phyloP scores from a whole-genome alignment of 2,329 filamentous ascomycete genomes.

The Colletotrichum sp. region DNA sequence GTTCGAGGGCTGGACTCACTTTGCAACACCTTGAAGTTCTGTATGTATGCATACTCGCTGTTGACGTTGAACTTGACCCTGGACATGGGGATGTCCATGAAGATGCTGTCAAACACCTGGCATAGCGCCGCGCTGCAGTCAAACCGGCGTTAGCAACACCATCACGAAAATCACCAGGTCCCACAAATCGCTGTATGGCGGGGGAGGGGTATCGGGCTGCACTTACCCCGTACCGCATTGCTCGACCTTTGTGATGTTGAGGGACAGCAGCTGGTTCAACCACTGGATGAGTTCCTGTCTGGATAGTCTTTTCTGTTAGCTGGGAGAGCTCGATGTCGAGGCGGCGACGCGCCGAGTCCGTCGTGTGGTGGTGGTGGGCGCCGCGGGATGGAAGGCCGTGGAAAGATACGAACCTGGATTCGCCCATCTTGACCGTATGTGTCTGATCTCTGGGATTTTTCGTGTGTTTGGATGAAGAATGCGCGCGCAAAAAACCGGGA shows the following conservation, averaged over 20 bases:
- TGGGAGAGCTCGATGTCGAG: neutral
- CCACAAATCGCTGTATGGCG: conserved; percentile 21
- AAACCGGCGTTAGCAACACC: conserved; percentile 25
- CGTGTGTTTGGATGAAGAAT: neutral
- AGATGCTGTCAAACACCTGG: conserved; percentile 98
- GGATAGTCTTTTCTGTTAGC: conserved; percentile 27
- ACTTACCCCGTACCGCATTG: conserved; percentile 96
- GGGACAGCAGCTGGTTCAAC: conserved; percentile 96
- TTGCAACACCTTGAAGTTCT: conserved; percentile 98
- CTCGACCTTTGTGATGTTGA: conserved; percentile 98
- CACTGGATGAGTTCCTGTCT: conserved; percentile 97
- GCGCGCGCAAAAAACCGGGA: conserved; percentile 8
- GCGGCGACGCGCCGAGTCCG: neutral
- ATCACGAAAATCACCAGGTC: conserved; percentile 11
- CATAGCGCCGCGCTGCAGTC: conserved; percentile 82
- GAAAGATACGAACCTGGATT: conserved; percentile 57
- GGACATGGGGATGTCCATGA: conserved; percentile 91
- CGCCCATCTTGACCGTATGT: conserved; percentile 56
- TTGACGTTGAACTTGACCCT: conserved; percentile 99
- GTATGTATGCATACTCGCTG: conserved; percentile 94
- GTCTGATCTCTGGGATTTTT: neutral
- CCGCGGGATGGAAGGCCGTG: neutral
- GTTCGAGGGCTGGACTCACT: conserved; percentile 63
- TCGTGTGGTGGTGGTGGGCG: neutral
- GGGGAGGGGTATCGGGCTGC: conserved; percentile 37